Evolutionary conservation across 2,329 filamentous ascomycete species (phyloP), one percentile per base, ranked within the genome.

Genomic region (Ophiosphaerella narmari): DNA sequence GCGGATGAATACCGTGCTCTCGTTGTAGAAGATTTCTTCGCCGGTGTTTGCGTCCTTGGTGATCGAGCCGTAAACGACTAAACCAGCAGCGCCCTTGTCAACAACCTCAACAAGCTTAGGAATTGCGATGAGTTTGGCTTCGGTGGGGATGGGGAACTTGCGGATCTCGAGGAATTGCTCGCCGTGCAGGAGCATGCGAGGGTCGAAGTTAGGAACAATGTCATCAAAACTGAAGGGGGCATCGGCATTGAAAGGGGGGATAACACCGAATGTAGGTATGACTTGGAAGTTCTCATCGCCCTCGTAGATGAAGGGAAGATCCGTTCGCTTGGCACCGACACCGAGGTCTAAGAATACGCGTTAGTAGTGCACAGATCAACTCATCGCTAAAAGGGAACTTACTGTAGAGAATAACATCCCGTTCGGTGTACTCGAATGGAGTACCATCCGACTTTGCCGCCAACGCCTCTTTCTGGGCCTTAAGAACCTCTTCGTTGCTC

Each of bases 131-230:
- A 96, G 86, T 49, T 85, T 87, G 43, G 84, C 91, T 47, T 86
- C 83, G 29, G 92, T 97, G 32, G 93, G 93, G 65, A 97, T 89
- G 35, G 94, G 94, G 79, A 86, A 95, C 75, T 93, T 91, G 71
- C 87, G 86, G 68, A 99, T 84, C 77, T 99, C 94, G 58, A 99
- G 90, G 78, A 92, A 99, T 76, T 99, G 94, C 81, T 99, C 94
- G 71, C 94, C 94, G 78, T 99, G 94, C 21, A 99, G 88, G 43
- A 99, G 86, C 91, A 97, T 97, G 91, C 96, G 97, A 55, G 92
- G 93, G 33, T 86, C 91, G 81, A 97, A 99, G 82, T 97, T 96
- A 73, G 92, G 91, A 24, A 97, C 88, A 54, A 99, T 83, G 49
- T 92, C 85, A 68, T 86, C 84, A 66, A 94, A 82, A 74, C 81